Percentiles rank a stretch among this genome's conserved stretches.
Conservation (phyloP, 805 yeast species). For the Kodamaea laetipori region DNA sequence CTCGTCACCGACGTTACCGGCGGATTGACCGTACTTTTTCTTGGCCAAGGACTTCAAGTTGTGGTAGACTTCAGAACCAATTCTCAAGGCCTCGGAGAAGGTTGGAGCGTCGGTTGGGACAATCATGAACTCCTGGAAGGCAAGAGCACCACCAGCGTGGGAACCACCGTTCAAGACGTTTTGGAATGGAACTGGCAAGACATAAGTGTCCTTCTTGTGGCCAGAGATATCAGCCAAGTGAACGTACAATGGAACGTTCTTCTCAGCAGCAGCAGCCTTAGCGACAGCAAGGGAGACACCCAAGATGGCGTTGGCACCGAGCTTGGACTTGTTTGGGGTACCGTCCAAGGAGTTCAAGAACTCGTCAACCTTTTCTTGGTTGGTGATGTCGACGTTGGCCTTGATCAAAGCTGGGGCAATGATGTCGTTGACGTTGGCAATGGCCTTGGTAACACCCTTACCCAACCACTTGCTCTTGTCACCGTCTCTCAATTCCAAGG, state of each 20-base stretch:
- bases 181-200: conserved; percentile 98
- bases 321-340: conserved; percentile 94
- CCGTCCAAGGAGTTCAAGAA: conserved; percentile 89
- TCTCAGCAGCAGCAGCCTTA: conserved; percentile 97
- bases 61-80: conserved; percentile 98
- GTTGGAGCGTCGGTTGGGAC: conserved; percentile 90
- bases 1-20: conserved; percentile 99
- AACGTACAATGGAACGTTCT: conserved; percentile 88
- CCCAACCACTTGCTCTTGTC: conserved; percentile 98
- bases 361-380: conserved; percentile 85
- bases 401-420: conserved; percentile 92
- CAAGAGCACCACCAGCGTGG: conserved; percentile 99
- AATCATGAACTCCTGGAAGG: conserved; percentile 99
- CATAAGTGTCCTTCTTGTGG: conserved; percentile 76
- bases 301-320: conserved; percentile 98
- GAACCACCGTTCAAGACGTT: conserved; percentile 99
- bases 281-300: conserved; percentile 98
- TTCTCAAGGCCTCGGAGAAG: conserved; percentile 94
- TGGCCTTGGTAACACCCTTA: conserved; percentile 98
- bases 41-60: conserved; percentile 88
- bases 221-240: conserved; percentile 84
- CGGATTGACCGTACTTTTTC: conserved; percentile 95
- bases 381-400: conserved; percentile 78
- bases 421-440: conserved; percentile 89
- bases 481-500: conserved; percentile 96